A percentile compares a stretch with the other conserved stretches of the same genome.
Evolutionary conservation across 805 yeast species (phyloP).

Genomic region (Ogataea methylovora): DNA sequence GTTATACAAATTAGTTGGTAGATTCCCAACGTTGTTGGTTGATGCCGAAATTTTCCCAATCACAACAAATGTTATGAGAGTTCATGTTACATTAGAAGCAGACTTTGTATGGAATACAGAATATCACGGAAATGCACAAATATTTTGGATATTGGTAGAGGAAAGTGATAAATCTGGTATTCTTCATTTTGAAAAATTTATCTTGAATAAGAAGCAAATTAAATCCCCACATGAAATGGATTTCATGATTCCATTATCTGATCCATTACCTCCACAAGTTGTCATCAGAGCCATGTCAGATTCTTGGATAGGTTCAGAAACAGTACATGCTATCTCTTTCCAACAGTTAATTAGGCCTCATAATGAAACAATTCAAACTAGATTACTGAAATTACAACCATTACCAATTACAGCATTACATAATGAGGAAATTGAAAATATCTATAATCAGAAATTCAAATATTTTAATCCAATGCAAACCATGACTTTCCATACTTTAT

Average conservation of each 20-base stretch:
- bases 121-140: constrained; percentile 75
- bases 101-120: constrained; percentile 83
- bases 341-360: constrained; percentile 86
- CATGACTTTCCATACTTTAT: constrained; percentile 86
- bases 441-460: constrained; percentile 61
- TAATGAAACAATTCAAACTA: constrained; percentile 80
- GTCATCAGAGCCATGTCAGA: constrained; percentile 77
- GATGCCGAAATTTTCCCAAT: constrained; percentile 85
- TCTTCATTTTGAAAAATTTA: constrained; percentile 75
- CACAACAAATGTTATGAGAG: constrained; percentile 76
- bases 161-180: constrained; percentile 69
- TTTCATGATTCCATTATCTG: constrained; percentile 85
- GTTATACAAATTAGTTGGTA: constrained; percentile 50
- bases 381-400: constrained; percentile 73
- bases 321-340: constrained; percentile 71
- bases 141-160: constrained; percentile 91
- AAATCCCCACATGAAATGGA: constrained; percentile 63
- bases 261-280: constrained; percentile 87
- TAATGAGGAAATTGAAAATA: constrained; percentile 53
- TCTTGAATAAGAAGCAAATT: constrained; percentile 53
- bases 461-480: constrained; percentile 99
- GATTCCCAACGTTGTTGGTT: constrained; percentile 70
- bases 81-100: constrained; percentile 62
- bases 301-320: constrained; percentile 82
- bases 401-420: constrained; percentile 78